Percentiles rank a stretch among this genome's conserved stretches.
phyloP scores from a whole-genome alignment of 2,329 filamentous ascomycete species.

The Pseudogymnoascus sp. region DNA sequence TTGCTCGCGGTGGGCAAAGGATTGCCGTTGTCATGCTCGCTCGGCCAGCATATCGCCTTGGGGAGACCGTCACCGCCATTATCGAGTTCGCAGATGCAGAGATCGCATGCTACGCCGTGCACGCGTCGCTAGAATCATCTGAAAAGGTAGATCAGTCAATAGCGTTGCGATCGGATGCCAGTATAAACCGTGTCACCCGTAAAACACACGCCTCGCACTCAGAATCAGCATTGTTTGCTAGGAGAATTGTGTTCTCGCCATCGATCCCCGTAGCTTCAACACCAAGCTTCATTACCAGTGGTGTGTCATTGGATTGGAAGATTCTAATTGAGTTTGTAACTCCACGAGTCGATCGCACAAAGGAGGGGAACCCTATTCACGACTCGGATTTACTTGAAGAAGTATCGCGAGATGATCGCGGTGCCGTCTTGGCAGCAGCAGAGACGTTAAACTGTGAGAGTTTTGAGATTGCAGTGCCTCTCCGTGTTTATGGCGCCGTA shows the following conservation, averaged over 20 bases:
- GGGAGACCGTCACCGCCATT: conserved; percentile 75
- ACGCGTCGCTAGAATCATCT: conserved; percentile 74
- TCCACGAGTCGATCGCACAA: conserved; percentile 39
- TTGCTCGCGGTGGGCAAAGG: conserved; percentile 82
- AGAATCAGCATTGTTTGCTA: conserved; percentile 75
- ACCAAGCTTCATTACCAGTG: conserved; percentile 86
- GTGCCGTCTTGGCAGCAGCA: conserved; percentile 66
- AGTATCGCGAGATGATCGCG: conserved; percentile 69
- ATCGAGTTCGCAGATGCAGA: conserved; percentile 75
- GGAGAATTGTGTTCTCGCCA: conserved; percentile 70
- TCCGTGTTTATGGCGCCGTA: conserved; percentile 67
- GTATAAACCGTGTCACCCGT: conserved; percentile 77
- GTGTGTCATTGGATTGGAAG: conserved; percentile 81
- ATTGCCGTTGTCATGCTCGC: conserved; percentile 87
- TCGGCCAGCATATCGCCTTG: conserved; percentile 78
- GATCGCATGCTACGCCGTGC: conserved; percentile 77
- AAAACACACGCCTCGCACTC: conserved; percentile 70
- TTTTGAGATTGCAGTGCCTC: conserved; percentile 79
- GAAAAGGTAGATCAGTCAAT: conserved; percentile 75
- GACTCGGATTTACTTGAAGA: conserved; percentile 60
- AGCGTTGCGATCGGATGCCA: conserved; percentile 76
- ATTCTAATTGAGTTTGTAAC: conserved; percentile 90
- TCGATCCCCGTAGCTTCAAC: conserved; percentile 78
- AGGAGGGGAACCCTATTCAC: conserved; percentile 24
- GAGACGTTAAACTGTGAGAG: conserved; percentile 77